These are phyloP conservation scores for Colletotrichum sp. DNA, from an alignment of 2,329 filamentous ascomycete genomes.

Conservation along the genomic window DNA sequence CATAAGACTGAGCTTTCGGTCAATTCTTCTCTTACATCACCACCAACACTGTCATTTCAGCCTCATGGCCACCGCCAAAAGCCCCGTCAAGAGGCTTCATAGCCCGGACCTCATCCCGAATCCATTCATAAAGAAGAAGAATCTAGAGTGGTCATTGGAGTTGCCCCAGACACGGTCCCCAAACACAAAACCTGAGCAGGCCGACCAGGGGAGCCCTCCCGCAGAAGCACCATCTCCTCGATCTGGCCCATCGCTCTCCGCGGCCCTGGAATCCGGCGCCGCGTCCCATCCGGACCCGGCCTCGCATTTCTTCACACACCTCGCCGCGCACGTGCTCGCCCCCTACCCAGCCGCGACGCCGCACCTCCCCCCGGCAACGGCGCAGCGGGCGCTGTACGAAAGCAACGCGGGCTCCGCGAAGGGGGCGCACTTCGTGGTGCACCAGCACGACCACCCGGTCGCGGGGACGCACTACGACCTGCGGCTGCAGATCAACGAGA, in stretches of 20 bases:
- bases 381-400: slow-evolving; percentile 40
- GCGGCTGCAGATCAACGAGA: slow-evolving; percentile 70
- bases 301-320: slow-evolving; percentile 38
- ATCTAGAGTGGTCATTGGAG: slow-evolving; percentile 47
- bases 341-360: slow-evolving; percentile 28
- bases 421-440: slow-evolving; percentile 69
- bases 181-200: neutral
- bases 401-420: slow-evolving; percentile 30
- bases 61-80: slow-evolving; percentile 27
- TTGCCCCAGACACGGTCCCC: slow-evolving; percentile 5
- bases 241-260: slow-evolving; percentile 22
- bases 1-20: neutral
- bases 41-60: neutral
- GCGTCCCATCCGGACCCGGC: slow-evolving; percentile 43
- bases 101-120: slow-evolving; percentile 45
- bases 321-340: slow-evolving; percentile 31
- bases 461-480: slow-evolving; percentile 74
- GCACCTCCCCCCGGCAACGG: slow-evolving; percentile 34
- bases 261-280: slow-evolving; percentile 45
- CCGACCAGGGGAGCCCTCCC: neutral
- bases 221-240: neutral
- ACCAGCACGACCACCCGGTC: slow-evolving; percentile 76
- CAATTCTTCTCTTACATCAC: neutral
- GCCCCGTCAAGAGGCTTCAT: slow-evolving; percentile 32
- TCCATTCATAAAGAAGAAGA: slow-evolving; percentile 52